Evolutionary conservation across 257 asterid species (phyloP), one percentile per base, ranked within the genome.

Genomic region (Linaria vulgaris): DNA sequence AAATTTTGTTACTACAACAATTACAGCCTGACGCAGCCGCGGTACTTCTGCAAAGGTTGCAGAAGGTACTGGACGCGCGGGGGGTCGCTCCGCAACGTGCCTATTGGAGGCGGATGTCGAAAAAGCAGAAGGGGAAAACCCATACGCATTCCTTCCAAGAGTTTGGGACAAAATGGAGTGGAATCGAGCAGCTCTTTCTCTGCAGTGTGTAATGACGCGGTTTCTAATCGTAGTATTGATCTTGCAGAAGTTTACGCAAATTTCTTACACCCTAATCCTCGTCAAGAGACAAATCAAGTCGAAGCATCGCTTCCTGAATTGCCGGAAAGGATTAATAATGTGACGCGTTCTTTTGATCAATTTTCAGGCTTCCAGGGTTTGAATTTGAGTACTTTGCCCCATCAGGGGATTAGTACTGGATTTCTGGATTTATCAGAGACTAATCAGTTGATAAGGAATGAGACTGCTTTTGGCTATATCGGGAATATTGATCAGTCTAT

Each of bases 21-120:
- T 66, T 88, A 88, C 69, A 85, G 96, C 79, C 72, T 82, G 66
- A 85, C 91, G 12, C 96, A 88, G 15, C 95, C 96, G 0, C 71
- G 96, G 58, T 88, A 82, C 72, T 88, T 85, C 19, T 88, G 95
- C 74, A 88, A 88, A 68, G 89, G 81, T 30, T 88, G 96, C 48
- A 58, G 95, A 48, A 77, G 96, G 67, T 88, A 88, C 59, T 88
- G 96, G 96, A 88, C 96, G 5, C 83, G 78, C 74, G 96, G 94
- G 0, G 96, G 96, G 14, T 88, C 95, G 20, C 91, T 88, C 12
- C 78, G 96, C 25, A 85, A 85, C 67, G 88, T 88, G 1, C 95
- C 96, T 0, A 50, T 85, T 0, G 96, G 96, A 11, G 96, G 96
- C 7, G 95, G 91, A 5, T 88, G 90, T 30, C 83, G 95, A 23